Evolutionary conservation across 495 filamentous ascomycete genomes (phyloP).

Genomic region (Podospora bellae-mahoneyi): DNA sequence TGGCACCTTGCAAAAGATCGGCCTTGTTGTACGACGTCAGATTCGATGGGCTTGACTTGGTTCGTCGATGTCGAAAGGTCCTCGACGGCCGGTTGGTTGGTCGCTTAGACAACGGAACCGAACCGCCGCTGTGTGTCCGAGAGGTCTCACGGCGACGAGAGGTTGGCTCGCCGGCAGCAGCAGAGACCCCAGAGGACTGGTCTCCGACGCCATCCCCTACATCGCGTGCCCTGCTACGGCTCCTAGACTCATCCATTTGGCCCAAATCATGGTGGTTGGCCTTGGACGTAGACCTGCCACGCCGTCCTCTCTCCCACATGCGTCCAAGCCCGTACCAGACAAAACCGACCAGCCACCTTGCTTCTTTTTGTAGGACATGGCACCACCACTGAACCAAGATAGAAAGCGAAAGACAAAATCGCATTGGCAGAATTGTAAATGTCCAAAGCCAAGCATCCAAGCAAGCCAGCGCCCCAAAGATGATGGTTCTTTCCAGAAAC

Average conservation of each 20-base stretch:
- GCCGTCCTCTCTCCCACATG: constrained; percentile 62
- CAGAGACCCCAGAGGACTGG: constrained; percentile 2
- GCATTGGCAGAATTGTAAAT: constrained; percentile 88
- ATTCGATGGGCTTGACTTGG: constrained; percentile 78
- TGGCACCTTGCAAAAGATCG: constrained; percentile 82
- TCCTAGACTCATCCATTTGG: constrained; percentile 36
- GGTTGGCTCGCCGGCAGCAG: not conserved
- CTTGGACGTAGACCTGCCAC: constrained; percentile 43
- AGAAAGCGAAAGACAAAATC: constrained; percentile 78
- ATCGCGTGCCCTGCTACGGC: constrained; percentile 36
- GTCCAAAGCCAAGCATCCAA: constrained; percentile 97
- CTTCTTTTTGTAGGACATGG: constrained; percentile 61
- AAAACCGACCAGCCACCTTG: constrained; percentile 63
- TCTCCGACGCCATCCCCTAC: not conserved
- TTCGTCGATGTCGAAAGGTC: constrained; percentile 62
- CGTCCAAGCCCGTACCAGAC: constrained; percentile 71
- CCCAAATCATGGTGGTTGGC: constrained; percentile 29
- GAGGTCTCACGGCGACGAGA: constrained; percentile 13
- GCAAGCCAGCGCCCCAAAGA: constrained; percentile 85
- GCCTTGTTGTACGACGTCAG: constrained; percentile 88
- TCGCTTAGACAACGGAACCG: constrained; percentile 7
- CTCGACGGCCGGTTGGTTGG: constrained; percentile 24
- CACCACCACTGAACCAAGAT: constrained; percentile 73
- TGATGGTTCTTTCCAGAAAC: constrained; percentile 78
- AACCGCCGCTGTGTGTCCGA: constrained; percentile 4